These are phyloP conservation scores for Sporothrix pseudoabietina DNA, from an alignment of 2,329 filamentous ascomycete species.

Conservation along the genomic window DNA sequence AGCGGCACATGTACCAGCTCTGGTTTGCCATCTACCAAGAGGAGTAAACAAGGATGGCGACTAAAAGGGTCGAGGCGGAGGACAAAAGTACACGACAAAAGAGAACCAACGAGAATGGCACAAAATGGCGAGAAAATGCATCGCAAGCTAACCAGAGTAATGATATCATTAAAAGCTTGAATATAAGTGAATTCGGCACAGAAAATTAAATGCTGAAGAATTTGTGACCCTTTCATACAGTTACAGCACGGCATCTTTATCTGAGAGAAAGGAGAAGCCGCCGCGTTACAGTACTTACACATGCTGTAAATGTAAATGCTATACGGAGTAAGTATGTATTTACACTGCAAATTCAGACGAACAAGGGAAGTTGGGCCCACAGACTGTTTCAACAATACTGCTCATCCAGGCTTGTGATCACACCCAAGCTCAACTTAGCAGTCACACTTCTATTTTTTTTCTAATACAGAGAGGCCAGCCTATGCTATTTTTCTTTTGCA, in stretches of 20 bases:
- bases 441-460: not conserved
- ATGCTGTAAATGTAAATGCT: not conserved
- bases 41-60: not conserved
- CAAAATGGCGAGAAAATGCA: no score
- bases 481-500: no score
- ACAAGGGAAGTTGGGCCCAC: no score
- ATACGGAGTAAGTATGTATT: no score
- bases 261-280: not conserved
- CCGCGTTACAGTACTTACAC: not conserved
- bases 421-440: not conserved
- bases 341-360: not conserved
- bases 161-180: no score
- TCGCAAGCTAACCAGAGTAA: no score
- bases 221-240: not conserved
- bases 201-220: no score
- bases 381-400: not conserved
- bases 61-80: no score
- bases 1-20: not conserved
- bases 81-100: not conserved
- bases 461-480: not conserved
- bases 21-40: slow-evolving; percentile 24
- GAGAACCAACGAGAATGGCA: not conserved
- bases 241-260: not conserved
- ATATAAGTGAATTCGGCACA: no score
- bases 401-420: not conserved